These are phyloP conservation scores for Coniochaeta sp. DNA, from an alignment of 2,329 filamentous ascomycete species.

Conservation along the genomic window DNA sequence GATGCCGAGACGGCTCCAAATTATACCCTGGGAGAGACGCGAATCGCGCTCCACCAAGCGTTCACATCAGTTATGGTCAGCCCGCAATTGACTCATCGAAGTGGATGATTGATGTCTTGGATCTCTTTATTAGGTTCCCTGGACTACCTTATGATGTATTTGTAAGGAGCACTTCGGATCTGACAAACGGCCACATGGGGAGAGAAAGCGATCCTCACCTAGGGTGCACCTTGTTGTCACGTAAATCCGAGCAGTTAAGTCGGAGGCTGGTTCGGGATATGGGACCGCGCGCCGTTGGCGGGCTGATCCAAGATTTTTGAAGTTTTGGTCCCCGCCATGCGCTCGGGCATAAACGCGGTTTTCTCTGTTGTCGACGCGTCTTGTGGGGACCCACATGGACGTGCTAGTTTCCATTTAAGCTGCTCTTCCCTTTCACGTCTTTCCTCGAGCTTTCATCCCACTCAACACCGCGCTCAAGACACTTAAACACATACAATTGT, in stretches of 20 bases:
- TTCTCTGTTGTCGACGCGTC: neutral
- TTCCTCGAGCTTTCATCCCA: neutral
- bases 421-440: constrained; percentile 1
- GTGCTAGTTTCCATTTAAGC: constrained; percentile 3
- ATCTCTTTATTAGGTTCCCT: neutral
- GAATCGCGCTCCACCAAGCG: neutral
- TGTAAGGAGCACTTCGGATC: neutral
- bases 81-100: neutral
- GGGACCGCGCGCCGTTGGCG: neutral
- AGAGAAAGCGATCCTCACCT: neutral
- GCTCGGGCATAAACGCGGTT: neutral
- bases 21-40: neutral
- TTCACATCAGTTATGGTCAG: neutral
- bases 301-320: neutral
- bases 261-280: neutral
- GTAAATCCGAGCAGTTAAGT: neutral
- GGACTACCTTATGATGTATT: neutral
- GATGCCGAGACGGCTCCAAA: neutral
- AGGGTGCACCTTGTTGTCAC: neutral
- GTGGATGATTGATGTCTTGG: neutral
- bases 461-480: constrained; percentile 1
- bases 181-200: neutral
- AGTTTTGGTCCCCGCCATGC: neutral
- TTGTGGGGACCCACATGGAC: neutral
- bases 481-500: neutral